Percentiles rank a stretch among this genome's conserved stretches.
These are phyloP conservation scores for Pichia sp. DNA, from an alignment of 1,139 yeast genomes.

Conservation along the genomic window DNA sequence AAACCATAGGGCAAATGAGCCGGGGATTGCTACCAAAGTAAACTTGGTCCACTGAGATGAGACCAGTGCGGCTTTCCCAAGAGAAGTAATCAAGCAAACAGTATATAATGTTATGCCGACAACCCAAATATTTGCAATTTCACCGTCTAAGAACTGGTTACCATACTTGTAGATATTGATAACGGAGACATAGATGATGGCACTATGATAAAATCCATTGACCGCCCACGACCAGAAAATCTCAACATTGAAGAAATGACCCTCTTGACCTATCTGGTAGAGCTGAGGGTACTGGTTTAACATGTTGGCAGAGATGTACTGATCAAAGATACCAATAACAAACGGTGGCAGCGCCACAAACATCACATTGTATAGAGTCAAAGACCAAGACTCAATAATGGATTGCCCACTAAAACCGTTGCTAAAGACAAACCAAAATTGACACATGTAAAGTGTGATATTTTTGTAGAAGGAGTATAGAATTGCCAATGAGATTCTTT, in stretches of 20 bases:
- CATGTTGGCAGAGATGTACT: slow-evolving; percentile 85
- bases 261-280: slow-evolving; percentile 83
- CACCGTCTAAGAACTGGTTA: slow-evolving; percentile 59
- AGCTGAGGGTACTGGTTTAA: slow-evolving; percentile 89
- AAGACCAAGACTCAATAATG: slow-evolving; percentile 95
- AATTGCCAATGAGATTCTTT: slow-evolving; percentile 85
- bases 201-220: slow-evolving; percentile 93
- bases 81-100: slow-evolving; percentile 77
- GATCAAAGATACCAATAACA: slow-evolving; percentile 94
- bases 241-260: slow-evolving; percentile 80
- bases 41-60: slow-evolving; percentile 95
- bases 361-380: slow-evolving; percentile 91
- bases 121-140: slow-evolving; percentile 83
- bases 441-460: slow-evolving; percentile 92
- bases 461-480: slow-evolving; percentile 94
- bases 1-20: slow-evolving; percentile 82
- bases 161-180: slow-evolving; percentile 65
- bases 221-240: slow-evolving; percentile 98
- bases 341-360: slow-evolving; percentile 95
- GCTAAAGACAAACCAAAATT: slow-evolving; percentile 93
- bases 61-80: slow-evolving; percentile 91
- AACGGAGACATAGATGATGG: slow-evolving; percentile 70
- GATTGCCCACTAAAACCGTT: slow-evolving; percentile 96
- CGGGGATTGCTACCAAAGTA: slow-evolving; percentile 89
- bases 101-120: slow-evolving; percentile 94